Conservation (phyloP, 1,284 basidiomycete genomes). For the Cutaneotrichosporon sp. region DNA sequence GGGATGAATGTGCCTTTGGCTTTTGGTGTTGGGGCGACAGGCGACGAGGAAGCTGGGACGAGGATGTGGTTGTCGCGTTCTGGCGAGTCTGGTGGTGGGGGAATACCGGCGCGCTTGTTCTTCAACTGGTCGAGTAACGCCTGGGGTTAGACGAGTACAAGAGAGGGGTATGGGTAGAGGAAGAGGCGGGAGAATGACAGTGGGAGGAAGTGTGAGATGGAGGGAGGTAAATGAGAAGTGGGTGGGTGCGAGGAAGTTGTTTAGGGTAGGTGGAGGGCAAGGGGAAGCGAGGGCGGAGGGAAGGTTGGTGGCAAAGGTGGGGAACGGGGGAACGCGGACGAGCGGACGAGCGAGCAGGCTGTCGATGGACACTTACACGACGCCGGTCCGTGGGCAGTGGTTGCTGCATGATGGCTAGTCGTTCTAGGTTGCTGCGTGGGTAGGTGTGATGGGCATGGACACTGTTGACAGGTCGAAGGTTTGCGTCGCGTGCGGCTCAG, state of each 20-base stretch:
- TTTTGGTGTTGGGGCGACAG: background rate
- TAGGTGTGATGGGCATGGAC: background rate
- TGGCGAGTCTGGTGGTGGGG: background rate
- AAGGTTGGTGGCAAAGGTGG: too few relatives aligned
- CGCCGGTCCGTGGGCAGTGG: background rate
- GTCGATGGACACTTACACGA: background rate
- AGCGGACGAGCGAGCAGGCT: background rate
- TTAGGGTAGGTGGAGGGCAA: background rate
- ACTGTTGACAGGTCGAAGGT: background rate
- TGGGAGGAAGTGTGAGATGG: background rate
- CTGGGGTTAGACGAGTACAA: background rate
- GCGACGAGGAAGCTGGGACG: slow-evolving; percentile 17
- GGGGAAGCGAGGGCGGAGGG: background rate
- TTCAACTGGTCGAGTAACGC: background rate
- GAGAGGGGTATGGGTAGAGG: background rate
- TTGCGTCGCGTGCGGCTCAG: background rate
- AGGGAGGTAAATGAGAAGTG: background rate
- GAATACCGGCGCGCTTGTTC: background rate
- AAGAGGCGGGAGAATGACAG: background rate
- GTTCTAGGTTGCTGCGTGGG: too few relatives aligned
- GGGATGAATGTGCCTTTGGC: slow-evolving; percentile 10
- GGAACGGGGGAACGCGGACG: too few relatives aligned
- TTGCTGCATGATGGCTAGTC: background rate
- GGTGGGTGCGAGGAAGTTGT: background rate
- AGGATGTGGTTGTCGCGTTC: slow-evolving; percentile 12